Conservation (phyloP, 805 yeast species). For the Candida saitoana region DNA sequence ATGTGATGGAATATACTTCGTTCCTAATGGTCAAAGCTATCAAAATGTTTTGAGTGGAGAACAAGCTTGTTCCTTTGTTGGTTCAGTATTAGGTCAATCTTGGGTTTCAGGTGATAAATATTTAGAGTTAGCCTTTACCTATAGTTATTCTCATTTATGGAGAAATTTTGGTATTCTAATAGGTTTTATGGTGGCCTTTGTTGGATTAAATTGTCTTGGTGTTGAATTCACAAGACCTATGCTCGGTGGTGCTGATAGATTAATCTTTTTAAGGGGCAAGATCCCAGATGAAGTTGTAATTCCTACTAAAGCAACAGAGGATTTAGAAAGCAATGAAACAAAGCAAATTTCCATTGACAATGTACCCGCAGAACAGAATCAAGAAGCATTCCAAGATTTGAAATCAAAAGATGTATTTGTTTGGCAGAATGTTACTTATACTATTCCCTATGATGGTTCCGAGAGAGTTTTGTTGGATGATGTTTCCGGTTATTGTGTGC, state of each 20-base stretch:
- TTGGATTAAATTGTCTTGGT: slow-evolving; percentile 28
- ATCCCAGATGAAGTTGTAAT: slow-evolving; percentile 15
- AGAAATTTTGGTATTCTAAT: slow-evolving; percentile 69
- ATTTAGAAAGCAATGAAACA: slow-evolving; percentile 8
- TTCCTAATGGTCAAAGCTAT: slow-evolving; percentile 61
- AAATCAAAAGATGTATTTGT: slow-evolving; percentile 32
- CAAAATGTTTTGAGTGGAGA: slow-evolving; percentile 29
- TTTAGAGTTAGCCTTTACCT: slow-evolving; percentile 44
- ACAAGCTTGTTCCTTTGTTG: slow-evolving; percentile 57
- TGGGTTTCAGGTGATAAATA: slow-evolving; percentile 60
- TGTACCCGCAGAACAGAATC: background rate
- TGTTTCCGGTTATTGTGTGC: slow-evolving; percentile 65
- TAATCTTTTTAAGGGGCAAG: slow-evolving; percentile 25
- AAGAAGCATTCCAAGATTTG: slow-evolving; percentile 15
- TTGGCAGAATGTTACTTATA: slow-evolving; percentile 36
- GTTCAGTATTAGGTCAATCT: slow-evolving; percentile 52
- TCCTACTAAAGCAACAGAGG: slow-evolving; percentile 10
- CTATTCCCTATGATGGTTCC: slow-evolving; percentile 33
- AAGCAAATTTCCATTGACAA: slow-evolving; percentile 2
- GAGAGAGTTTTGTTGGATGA: slow-evolving; percentile 37
- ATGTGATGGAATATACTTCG: slow-evolving; percentile 48
- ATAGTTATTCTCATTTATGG: slow-evolving; percentile 63
- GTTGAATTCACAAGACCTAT: slow-evolving; percentile 38
- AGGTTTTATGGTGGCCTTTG: slow-evolving; percentile 47
- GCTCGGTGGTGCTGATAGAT: slow-evolving; percentile 40